Evolutionary conservation across 2,329 filamentous ascomycete genomes (phyloP), one percentile per base, ranked within the genome.

Genomic region (Sporothrix variecibatus): DNA sequence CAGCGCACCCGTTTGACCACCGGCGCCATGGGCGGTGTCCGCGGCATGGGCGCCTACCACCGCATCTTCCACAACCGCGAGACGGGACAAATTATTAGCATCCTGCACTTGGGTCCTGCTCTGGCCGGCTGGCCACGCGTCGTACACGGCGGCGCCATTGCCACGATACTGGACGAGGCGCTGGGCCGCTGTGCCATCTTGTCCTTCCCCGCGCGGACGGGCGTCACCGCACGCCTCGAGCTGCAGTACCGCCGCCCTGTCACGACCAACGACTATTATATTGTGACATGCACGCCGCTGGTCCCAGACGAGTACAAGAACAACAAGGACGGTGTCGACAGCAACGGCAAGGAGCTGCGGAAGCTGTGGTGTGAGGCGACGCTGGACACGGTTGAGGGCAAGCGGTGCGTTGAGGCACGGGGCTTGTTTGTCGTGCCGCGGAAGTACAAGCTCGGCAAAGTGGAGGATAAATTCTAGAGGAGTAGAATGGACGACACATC

Each of bases 61-160:
- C 86, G 88, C 78, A 82, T 92, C 1, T 94, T 93, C 79, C 89
- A 87, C 84, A 89, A 93, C 79, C 79, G 83, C 3, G 81, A 81
- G 40, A 88, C 89, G 7, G 86, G 89, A 77, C 88, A 89, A 78
- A 81, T 90, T 46, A 83, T 91, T 12, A 87, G 86, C 69, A 85
- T 94, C n/a, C 84, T 94, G 4, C 92, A 87, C 84, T 86, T 94
- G 72, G 93, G 93, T 7, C 81, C 84, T n/a, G 88, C 85, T 0
- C 79, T 92, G 26, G 84, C 87, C 67, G 92, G 93, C 3, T 95
- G 92, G 91, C 92, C 92, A 1, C 87, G 88, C 15, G 85, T 93
- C 56, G 89, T 90, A 71, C 93, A 95, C 82, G 93, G 93, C 73
- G 93, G 93, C 17, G 85, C 87, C 7, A 85, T 93, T 68, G 91